Evolutionary conservation across 805 yeast species (phyloP).

Genomic region (Saturnispora serradocipensis): DNA sequence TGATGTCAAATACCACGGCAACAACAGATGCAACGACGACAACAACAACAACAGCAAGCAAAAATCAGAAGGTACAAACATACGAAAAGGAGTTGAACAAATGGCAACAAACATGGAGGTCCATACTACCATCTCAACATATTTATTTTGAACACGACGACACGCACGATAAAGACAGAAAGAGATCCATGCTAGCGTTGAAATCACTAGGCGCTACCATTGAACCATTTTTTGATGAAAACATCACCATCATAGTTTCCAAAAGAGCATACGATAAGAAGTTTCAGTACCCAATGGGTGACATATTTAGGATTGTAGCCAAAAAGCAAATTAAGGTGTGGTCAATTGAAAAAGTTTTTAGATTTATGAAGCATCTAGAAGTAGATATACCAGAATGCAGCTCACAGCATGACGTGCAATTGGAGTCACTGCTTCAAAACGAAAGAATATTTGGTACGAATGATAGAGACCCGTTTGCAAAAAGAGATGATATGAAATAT

Average conservation of each 20-base stretch:
- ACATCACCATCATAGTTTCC: constrained; percentile 72
- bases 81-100: constrained; percentile 33
- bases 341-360: constrained; percentile 75
- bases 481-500: constrained; percentile 75
- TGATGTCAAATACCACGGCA: constrained; percentile 6
- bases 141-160: constrained; percentile 47
- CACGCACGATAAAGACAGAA: constrained; percentile 28
- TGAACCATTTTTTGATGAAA: constrained; percentile 49
- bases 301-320: constrained; percentile 58
- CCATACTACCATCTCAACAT: constrained; percentile 45
- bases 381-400: constrained; percentile 24
- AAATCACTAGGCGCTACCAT: constrained; percentile 46
- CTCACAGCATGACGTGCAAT: constrained; percentile 18
- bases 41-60: constrained; percentile 6
- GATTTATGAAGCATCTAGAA: constrained; percentile 64
- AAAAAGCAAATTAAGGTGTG: constrained; percentile 67
- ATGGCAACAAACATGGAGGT: constrained; percentile 56
- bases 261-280: constrained; percentile 40
- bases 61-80: constrained; percentile 5
- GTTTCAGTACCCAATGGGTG: constrained; percentile 39
- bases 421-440: constrained; percentile 63
- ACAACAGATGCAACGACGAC: neutral
- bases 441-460: constrained; percentile 82
- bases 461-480: constrained; percentile 81
- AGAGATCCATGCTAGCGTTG: constrained; percentile 27